Evolutionary conservation across 352 stramenopile species (phyloP).

Genomic region (Peronospora belbahrii): DNA sequence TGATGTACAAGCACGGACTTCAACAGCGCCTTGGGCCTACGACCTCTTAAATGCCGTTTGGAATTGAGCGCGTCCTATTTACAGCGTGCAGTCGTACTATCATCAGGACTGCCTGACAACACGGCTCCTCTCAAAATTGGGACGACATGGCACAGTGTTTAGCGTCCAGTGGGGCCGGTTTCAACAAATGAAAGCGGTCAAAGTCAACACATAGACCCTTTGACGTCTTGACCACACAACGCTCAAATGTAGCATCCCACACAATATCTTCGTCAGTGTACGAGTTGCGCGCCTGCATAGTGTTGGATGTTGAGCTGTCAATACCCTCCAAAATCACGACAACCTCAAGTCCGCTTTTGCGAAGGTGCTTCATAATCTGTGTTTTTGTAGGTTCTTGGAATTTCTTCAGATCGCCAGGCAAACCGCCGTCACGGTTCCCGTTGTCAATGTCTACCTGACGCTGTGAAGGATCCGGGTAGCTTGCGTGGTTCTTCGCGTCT

Average conservation of each 20-base stretch:
- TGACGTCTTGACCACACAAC: slow-evolving; percentile 53
- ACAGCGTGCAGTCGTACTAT: not conserved
- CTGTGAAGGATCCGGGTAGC: slow-evolving; percentile 67
- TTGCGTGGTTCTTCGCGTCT: slow-evolving; percentile 44
- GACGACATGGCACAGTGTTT: slow-evolving; percentile 35
- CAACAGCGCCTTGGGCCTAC: too few relatives aligned
- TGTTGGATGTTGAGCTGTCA: slow-evolving; percentile 81
- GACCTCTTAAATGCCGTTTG: too few relatives aligned
- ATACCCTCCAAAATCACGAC: slow-evolving; percentile 79
- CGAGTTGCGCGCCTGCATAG: slow-evolving; percentile 79
- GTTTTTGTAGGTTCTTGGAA: slow-evolving; percentile 59
- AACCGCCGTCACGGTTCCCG: slow-evolving; percentile 60
- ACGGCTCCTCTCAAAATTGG: slow-evolving; percentile 20
- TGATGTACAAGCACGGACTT: too few relatives aligned
- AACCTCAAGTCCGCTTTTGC: slow-evolving; percentile 64
- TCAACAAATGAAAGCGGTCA: slow-evolving; percentile 72
- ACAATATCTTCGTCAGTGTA: slow-evolving; percentile 77
- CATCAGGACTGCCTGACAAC: not conserved
- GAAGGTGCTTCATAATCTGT: slow-evolving; percentile 68
- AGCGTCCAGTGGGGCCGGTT: slow-evolving; percentile 52
- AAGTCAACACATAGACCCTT: slow-evolving; percentile 70
- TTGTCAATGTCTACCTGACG: slow-evolving; percentile 77
- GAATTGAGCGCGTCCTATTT: too few relatives aligned
- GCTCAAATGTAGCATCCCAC: slow-evolving; percentile 74
- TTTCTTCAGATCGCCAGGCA: slow-evolving; percentile 14